Evolutionary conservation across 2,329 filamentous ascomycete genomes (phyloP).

Genomic region (Aspergillus luchuensis): DNA sequence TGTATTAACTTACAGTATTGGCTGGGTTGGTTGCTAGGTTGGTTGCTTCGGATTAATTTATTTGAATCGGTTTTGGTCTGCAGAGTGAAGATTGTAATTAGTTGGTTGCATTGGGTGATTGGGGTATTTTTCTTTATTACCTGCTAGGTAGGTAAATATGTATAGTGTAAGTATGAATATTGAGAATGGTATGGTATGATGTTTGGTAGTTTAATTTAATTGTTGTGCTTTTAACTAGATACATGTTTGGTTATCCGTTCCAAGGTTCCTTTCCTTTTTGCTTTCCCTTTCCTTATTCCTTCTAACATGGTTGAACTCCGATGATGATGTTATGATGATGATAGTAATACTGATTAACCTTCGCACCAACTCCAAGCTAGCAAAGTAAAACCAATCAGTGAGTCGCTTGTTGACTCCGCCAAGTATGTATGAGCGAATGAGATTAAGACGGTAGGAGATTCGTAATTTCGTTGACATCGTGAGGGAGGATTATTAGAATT

Average conservation of each 20-base stretch:
- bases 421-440: constrained; percentile 6
- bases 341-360: neutral
- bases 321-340: constrained; percentile 1
- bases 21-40: too few species aligned
- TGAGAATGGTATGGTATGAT: neutral
- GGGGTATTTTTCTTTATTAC: too few species aligned
- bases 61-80: too few species aligned
- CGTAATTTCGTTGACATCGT: constrained; percentile 11
- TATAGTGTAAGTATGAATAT: too few species aligned
- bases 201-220: neutral
- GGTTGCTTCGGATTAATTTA: too few species aligned
- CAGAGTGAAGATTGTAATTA: too few species aligned
- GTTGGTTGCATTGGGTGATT: too few species aligned
- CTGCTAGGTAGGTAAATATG: too few species aligned
- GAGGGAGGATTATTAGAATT: constrained; percentile 4
- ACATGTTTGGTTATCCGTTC: neutral
- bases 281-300: neutral
- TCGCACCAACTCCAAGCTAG: constrained; percentile 10
- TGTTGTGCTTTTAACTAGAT: neutral
- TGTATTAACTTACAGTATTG: too few species aligned
- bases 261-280: constrained; percentile 1
- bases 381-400: neutral
- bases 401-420: constrained; percentile 5
- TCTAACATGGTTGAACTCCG: constrained; percentile 1
- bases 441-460: constrained; percentile 4